Conservation (phyloP, 2,329 filamentous ascomycete species). For the Cladosporium sp. region DNA sequence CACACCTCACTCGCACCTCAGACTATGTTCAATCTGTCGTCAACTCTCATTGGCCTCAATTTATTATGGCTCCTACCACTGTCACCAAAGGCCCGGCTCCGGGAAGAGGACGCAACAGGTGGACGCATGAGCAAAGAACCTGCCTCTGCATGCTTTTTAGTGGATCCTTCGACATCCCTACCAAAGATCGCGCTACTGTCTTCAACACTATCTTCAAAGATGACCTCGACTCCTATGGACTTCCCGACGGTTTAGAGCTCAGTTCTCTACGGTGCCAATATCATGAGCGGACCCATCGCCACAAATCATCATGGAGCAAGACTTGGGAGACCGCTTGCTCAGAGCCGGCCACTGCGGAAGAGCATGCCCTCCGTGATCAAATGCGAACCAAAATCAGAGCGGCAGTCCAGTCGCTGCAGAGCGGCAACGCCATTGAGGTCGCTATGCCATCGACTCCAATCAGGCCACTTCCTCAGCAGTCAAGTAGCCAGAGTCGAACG, state of each 20-base stretch:
- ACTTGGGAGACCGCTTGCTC: background rate
- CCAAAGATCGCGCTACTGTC: background rate
- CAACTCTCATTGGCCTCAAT: background rate
- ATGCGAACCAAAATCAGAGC: background rate
- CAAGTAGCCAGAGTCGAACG: no score
- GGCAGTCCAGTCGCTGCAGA: background rate
- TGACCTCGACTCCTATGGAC: background rate
- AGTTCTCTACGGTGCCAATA: background rate
- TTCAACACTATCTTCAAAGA: background rate
- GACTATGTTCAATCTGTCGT: background rate
- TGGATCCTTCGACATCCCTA: background rate
- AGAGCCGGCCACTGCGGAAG: background rate
- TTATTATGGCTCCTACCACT: background rate
- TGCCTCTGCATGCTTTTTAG: background rate
- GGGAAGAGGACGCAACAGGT: background rate
- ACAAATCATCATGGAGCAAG: background rate
- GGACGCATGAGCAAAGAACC: background rate
- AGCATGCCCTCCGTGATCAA: background rate
- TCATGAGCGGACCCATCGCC: background rate
- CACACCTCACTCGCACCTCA: background rate
- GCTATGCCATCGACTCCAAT: background rate
- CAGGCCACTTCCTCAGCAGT: background rate
- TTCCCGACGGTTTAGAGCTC: background rate
- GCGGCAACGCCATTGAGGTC: background rate
- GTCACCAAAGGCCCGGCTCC: background rate